A percentile compares a stretch with the other conserved stretches of the same genome.
phyloP scores from a whole-genome alignment of 192 early-diverging fungal species.

The Linnemannia zychae region DNA sequence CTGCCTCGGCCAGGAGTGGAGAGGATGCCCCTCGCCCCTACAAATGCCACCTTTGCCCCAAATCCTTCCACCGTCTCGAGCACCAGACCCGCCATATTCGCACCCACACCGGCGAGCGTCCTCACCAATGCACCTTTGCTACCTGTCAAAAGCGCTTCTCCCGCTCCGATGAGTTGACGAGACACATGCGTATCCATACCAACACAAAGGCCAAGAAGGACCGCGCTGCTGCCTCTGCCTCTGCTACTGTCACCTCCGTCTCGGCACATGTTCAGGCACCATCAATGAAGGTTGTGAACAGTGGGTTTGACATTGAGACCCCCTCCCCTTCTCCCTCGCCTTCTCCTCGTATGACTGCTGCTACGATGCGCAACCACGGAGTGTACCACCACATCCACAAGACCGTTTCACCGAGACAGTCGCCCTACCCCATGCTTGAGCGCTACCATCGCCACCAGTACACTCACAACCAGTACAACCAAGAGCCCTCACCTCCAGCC shows the following conservation, averaged over 20 bases:
- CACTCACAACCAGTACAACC: neutral
- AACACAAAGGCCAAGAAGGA: conserved; percentile 51
- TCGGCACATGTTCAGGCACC: conserved; percentile 23
- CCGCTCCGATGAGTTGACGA: conserved; percentile 83
- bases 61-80: conserved; percentile 84
- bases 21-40: conserved; percentile 73
- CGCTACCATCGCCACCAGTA: neutral
- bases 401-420: neutral
- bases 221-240: neutral
- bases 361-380: neutral
- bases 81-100: conserved; percentile 90
- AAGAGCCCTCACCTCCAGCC: conserved; percentile 21
- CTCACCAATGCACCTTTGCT: conserved; percentile 79
- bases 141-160: conserved; percentile 88
- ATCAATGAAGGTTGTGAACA: conserved; percentile 34
- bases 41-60: conserved; percentile 72
- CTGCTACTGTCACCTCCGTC: neutral
- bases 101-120: conserved; percentile 90
- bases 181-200: conserved; percentile 68
- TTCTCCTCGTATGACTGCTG: conserved; percentile 11
- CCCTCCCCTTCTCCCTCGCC: conserved; percentile 22
- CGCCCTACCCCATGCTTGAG: conserved; percentile 27
- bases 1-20: conserved; percentile 41
- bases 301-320: conserved; percentile 12
- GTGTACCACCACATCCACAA: neutral